Percentiles rank a stretch among this genome's conserved stretches.
Conservation (phyloP, 345 rosid species). For the Chamaenerion angustifolium region DNA sequence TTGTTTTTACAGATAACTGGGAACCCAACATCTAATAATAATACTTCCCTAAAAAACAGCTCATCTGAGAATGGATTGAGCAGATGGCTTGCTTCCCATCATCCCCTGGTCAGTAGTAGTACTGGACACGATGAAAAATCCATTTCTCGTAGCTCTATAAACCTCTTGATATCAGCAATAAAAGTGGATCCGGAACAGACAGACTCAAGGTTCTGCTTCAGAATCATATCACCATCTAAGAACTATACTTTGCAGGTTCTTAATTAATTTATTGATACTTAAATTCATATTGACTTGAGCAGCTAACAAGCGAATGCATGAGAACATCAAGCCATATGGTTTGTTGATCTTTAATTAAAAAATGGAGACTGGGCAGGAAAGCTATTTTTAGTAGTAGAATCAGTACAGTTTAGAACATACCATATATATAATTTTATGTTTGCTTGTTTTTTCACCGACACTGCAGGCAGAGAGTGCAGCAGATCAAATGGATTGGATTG, state of each 20-base stretch:
- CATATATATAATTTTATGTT: too few species aligned
- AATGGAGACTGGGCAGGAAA: too few species aligned
- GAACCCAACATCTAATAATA: neutral
- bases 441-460: constrained; percentile 19
- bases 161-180: constrained; percentile 89
- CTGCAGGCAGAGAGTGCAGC: constrained; percentile 97
- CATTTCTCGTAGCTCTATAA: constrained; percentile 94
- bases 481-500: constrained; percentile 99
- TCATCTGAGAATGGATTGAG: constrained; percentile 91
- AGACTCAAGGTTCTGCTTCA: constrained; percentile 94
- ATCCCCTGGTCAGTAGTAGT: constrained; percentile 46
- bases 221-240: constrained; percentile 96
- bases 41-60: constrained; percentile 38
- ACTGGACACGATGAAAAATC: constrained; percentile 96
- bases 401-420: constrained; percentile 21
- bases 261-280: neutral
- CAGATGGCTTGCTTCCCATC: constrained; percentile 91
- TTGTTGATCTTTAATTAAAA: too few species aligned
- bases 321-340: too few species aligned
- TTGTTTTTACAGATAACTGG: constrained; percentile 63
- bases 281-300: too few species aligned
- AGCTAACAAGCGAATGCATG: too few species aligned
- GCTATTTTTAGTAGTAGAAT: constrained; percentile 8
- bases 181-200: constrained; percentile 94
- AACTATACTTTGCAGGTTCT: constrained; percentile 89